These are phyloP conservation scores for Gillenia trifoliata DNA, from an alignment of 306 rosid genomes.

Conservation along the genomic window DNA sequence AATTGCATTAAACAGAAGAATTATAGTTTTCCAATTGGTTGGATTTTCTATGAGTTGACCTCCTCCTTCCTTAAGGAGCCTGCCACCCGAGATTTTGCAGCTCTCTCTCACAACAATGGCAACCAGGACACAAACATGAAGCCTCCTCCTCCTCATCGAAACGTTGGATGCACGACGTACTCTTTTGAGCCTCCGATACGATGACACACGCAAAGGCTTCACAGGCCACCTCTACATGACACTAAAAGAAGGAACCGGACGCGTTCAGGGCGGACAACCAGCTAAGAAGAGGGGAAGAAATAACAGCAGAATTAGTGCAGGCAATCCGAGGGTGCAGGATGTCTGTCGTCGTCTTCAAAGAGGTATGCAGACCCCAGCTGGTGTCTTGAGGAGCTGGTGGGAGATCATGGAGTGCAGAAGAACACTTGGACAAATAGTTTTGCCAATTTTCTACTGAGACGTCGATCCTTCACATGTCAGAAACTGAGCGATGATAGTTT, in stretches of 20 bases:
- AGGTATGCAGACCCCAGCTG: background rate
- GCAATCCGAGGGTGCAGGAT: slow-evolving; percentile 14
- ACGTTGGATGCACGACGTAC: background rate
- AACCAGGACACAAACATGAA: background rate
- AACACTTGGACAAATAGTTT: too few species aligned
- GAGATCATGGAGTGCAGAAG: background rate
- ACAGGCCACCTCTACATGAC: background rate
- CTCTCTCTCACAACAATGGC: background rate
- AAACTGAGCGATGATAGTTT: background rate
- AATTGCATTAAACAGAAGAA: too few species aligned
- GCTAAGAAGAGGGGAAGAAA: slow-evolving; percentile 5
- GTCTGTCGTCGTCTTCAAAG: background rate
- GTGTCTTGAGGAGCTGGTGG: slow-evolving; percentile 14
- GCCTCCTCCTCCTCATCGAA: background rate
- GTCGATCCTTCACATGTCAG: background rate
- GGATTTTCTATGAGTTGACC: too few species aligned
- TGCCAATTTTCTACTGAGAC: background rate
- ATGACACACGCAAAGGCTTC: background rate
- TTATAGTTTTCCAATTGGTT: too few species aligned
- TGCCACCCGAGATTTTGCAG: background rate
- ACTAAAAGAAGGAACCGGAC: background rate
- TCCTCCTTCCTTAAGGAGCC: too few species aligned
- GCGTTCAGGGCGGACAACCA: background rate
- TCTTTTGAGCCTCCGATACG: background rate
- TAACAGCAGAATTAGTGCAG: background rate